Percentiles rank a stretch among this genome's conserved stretches.
phyloP scores from a whole-genome alignment of 306 rosid genomes.

The Carpinus viminea region DNA sequence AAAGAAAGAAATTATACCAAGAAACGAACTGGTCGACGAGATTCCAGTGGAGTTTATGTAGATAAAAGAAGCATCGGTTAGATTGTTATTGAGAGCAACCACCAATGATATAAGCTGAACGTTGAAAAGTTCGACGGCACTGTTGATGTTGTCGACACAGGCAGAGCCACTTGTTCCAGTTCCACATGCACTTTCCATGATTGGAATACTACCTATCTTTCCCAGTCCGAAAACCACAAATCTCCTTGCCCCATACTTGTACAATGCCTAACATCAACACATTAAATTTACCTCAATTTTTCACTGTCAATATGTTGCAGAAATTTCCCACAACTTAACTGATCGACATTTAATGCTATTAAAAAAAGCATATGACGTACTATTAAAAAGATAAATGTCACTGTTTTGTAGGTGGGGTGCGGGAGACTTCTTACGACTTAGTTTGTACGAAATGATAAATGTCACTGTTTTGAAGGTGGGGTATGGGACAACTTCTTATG shows the following conservation, averaged over 20 bases:
- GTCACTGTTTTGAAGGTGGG: no score
- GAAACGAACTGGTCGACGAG: not conserved
- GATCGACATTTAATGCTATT: no score
- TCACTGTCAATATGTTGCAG: no score
- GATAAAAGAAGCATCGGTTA: not conserved
- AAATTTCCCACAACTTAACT: no score
- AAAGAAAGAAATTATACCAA: not conserved
- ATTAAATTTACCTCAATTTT: no score
- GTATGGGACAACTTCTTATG: no score
- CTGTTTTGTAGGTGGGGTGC: no score
- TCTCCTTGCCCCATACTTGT: slow-evolving; percentile 25
- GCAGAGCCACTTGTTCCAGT: not conserved
- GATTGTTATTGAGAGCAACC: not conserved
- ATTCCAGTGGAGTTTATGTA: not conserved
- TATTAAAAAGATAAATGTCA: no score
- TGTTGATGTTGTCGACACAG: not conserved
- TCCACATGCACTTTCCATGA: not conserved
- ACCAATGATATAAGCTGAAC: not conserved
- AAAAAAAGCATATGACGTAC: no score
- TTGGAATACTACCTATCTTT: not conserved
- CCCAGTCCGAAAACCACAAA: slow-evolving; percentile 15
- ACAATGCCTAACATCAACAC: not conserved
- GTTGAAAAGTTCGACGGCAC: not conserved
- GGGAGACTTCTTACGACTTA: no score
- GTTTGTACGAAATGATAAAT: no score